A percentile compares a stretch with the other conserved stretches of the same genome.
Conservation (phyloP, 179 eudicot genomes). For the Silene vulgaris region DNA sequence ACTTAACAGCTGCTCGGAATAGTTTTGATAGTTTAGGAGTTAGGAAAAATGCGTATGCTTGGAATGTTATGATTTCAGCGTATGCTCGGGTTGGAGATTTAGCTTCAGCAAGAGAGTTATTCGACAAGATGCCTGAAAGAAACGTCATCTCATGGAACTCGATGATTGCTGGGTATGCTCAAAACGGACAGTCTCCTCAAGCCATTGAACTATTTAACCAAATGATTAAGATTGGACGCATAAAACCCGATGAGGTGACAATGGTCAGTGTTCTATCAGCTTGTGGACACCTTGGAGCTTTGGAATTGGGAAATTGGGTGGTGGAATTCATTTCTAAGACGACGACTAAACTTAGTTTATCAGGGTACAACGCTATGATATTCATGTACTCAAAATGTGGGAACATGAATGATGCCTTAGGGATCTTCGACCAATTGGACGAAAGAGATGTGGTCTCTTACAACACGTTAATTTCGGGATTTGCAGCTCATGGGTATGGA, state of each 20-base stretch:
- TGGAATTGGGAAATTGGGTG: slow-evolving; percentile 52
- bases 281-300: slow-evolving; percentile 66
- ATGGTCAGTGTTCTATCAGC: slow-evolving; percentile 62
- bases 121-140: slow-evolving; percentile 42
- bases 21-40: slow-evolving; percentile 41
- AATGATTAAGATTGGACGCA: slow-evolving; percentile 29
- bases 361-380: slow-evolving; percentile 55
- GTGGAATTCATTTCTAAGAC: slow-evolving; percentile 29
- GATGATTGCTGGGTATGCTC: slow-evolving; percentile 66
- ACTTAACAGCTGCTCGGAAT: slow-evolving; percentile 38
- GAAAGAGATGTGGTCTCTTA: slow-evolving; percentile 50
- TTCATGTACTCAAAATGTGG: slow-evolving; percentile 76
- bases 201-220: slow-evolving; percentile 58
- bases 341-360: slow-evolving; percentile 32
- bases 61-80: slow-evolving; percentile 63
- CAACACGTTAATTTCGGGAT: slow-evolving; percentile 58
- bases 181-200: slow-evolving; percentile 51
- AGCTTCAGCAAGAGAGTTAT: slow-evolving; percentile 40
- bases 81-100: slow-evolving; percentile 53
- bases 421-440: slow-evolving; percentile 44
- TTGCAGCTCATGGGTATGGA: slow-evolving; percentile 59
- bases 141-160: slow-evolving; percentile 59
- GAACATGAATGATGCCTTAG: slow-evolving; percentile 48
- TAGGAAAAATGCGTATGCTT: slow-evolving; percentile 33
- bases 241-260: slow-evolving; percentile 58